phyloP scores from a whole-genome alignment of 208 protist species.

The Herpetomonas samuelpessoai region DNA sequence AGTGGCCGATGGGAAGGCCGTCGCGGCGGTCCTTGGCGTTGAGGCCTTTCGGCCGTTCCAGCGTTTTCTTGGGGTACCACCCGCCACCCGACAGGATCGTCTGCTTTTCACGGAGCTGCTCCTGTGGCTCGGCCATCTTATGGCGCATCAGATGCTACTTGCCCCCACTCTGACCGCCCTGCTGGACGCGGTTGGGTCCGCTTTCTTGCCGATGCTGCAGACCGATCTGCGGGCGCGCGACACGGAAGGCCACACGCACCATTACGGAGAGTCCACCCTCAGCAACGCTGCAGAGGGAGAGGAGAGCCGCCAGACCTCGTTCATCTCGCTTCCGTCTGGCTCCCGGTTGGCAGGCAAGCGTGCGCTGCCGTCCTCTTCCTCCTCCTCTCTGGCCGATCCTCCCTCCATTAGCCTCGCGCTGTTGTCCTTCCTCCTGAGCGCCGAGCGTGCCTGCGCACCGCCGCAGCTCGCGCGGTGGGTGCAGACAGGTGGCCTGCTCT shows the following conservation, averaged over 20 bases:
- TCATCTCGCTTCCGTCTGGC: too few species aligned
- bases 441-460: slow-evolving; percentile 14
- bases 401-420: slow-evolving; percentile 28
- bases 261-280: not conserved
- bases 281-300: not conserved
- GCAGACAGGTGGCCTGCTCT: slow-evolving; percentile 17
- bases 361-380: not conserved
- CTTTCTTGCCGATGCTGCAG: slow-evolving; percentile 43
- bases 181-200: slow-evolving; percentile 21
- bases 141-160: slow-evolving; percentile 26
- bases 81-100: slow-evolving; percentile 60
- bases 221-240: slow-evolving; percentile 21
- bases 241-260: not conserved
- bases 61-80: slow-evolving; percentile 51
- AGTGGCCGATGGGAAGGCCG: slow-evolving; percentile 32
- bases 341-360: not conserved
- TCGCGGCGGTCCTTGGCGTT: slow-evolving; percentile 31
- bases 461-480: slow-evolving; percentile 25
- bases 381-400: slow-evolving; percentile 11
- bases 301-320: not conserved
- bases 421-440: slow-evolving; percentile 34
- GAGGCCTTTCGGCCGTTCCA: slow-evolving; percentile 31
- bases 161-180: slow-evolving; percentile 28
- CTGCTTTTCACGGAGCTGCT: slow-evolving; percentile 66
- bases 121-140: slow-evolving; percentile 58